Conservation (phyloP, 495 filamentous ascomycete genomes). For the Diplogelasinospora grovesii region DNA sequence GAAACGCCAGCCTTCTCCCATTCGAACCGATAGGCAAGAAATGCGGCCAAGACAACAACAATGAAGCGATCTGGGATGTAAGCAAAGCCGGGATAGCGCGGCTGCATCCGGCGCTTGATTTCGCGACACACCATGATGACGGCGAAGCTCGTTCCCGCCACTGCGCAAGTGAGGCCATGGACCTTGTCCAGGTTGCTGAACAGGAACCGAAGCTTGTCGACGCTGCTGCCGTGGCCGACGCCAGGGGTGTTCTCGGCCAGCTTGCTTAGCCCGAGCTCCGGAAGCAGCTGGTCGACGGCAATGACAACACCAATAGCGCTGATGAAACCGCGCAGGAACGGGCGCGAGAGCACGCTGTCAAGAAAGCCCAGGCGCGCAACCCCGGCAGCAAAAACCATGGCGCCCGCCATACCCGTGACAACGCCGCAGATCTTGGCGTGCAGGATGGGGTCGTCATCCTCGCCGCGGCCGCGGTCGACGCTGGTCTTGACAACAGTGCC, state of each 20-base stretch:
- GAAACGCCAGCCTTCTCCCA: slow-evolving; percentile 80
- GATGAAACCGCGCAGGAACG: slow-evolving; percentile 92
- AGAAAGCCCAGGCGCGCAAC: slow-evolving; percentile 83
- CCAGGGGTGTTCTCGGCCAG: slow-evolving; percentile 49
- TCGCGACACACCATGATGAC: slow-evolving; percentile 84
- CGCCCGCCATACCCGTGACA: slow-evolving; percentile 78
- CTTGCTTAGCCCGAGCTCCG: slow-evolving; percentile 72
- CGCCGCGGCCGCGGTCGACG: slow-evolving; percentile 60
- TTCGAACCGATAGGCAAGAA: slow-evolving; percentile 67
- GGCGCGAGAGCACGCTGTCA: slow-evolving; percentile 87
- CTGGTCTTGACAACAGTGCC: slow-evolving; percentile 78
- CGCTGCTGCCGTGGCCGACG: slow-evolving; percentile 72
- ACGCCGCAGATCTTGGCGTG: slow-evolving; percentile 84
- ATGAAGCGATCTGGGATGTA: slow-evolving; percentile 91
- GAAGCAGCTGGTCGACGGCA: slow-evolving; percentile 87
- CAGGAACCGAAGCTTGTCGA: slow-evolving; percentile 79
- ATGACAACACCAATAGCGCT: slow-evolving; percentile 95
- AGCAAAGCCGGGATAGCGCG: slow-evolving; percentile 70
- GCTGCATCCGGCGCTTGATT: slow-evolving; percentile 75
- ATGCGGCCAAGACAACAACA: slow-evolving; percentile 78
- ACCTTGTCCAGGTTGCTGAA: slow-evolving; percentile 54
- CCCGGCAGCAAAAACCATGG: slow-evolving; percentile 78
- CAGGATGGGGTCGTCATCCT: slow-evolving; percentile 61
- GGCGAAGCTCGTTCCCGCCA: slow-evolving; percentile 72
- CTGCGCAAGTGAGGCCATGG: slow-evolving; percentile 65